These are phyloP conservation scores for Globisporangium acanthophoron DNA, from an alignment of 352 stramenopile species.

Conservation along the genomic window DNA sequence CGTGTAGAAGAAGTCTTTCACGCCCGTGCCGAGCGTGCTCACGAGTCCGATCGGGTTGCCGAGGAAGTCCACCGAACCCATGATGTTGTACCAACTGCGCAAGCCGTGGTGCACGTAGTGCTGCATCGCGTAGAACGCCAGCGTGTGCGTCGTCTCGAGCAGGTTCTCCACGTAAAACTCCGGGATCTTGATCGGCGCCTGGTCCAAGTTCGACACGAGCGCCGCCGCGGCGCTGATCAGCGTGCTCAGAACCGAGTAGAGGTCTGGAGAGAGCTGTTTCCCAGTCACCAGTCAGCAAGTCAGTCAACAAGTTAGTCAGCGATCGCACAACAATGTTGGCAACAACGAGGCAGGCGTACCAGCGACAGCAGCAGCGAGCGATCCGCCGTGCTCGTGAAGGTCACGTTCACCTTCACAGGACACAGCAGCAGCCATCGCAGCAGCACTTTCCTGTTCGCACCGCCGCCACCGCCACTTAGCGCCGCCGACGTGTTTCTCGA, in stretches of 20 bases:
- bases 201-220: conserved; percentile 80
- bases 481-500: conserved; percentile 24
- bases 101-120: conserved; percentile 83
- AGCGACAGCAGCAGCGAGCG: conserved; percentile 77
- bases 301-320: too few species aligned
- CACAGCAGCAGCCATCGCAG: conserved; percentile 77
- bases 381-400: conserved; percentile 83
- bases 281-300: neutral
- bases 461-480: conserved; percentile 22
- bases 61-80: conserved; percentile 88
- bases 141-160: conserved; percentile 79
- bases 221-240: conserved; percentile 76
- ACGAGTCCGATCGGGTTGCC: conserved; percentile 89
- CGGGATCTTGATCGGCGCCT: conserved; percentile 83
- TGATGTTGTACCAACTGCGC: conserved; percentile 84
- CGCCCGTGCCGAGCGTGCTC: conserved; percentile 82
- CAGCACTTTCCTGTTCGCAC: conserved; percentile 66
- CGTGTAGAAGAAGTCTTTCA: conserved; percentile 95
- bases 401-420: conserved; percentile 84
- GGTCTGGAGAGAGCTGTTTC: conserved; percentile 60
- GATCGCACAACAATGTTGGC: too few species aligned
- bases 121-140: conserved; percentile 84
- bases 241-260: conserved; percentile 73
- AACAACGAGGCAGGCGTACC: conserved; percentile 28
- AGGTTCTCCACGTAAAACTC: conserved; percentile 89